These are phyloP conservation scores for Metarhizium sp. DNA, from an alignment of 2,329 filamentous ascomycete species.

Conservation along the genomic window DNA sequence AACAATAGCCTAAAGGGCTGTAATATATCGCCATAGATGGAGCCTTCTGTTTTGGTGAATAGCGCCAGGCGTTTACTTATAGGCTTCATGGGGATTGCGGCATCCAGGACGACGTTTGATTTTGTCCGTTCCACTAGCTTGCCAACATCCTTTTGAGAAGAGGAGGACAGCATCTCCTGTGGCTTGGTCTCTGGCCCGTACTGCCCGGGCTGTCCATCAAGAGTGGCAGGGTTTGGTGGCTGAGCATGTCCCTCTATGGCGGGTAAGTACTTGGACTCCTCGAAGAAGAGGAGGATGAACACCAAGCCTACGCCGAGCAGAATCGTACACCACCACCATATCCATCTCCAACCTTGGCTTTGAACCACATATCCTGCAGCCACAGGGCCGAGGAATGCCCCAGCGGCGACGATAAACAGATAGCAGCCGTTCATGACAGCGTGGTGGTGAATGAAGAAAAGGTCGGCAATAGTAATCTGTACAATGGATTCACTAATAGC, in stretches of 20 bases:
- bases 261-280: slow-evolving; percentile 5
- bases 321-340: slow-evolving; percentile 14
- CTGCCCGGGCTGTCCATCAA: background rate
- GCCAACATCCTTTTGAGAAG: background rate
- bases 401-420: slow-evolving; percentile 16
- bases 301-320: slow-evolving; percentile 3
- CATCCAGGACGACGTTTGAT: background rate
- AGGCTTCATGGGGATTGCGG: slow-evolving; percentile 7
- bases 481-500: slow-evolving; percentile 28
- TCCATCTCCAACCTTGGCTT: slow-evolving; percentile 18
- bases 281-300: slow-evolving; percentile 3
- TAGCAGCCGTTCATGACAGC: slow-evolving; percentile 20
- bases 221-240: background rate
- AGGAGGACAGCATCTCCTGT: background rate
- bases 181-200: background rate
- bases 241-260: background rate
- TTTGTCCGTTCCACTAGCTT: background rate
- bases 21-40: slow-evolving; percentile 5
- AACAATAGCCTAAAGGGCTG: slow-evolving; percentile 9
- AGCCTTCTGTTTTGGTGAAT: slow-evolving; percentile 9
- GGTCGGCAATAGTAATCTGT: slow-evolving; percentile 26
- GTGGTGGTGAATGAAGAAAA: slow-evolving; percentile 21
- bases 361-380: slow-evolving; percentile 12
- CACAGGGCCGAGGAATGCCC: slow-evolving; percentile 14
- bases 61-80: slow-evolving; percentile 14